These are phyloP conservation scores for Fusarium poae DNA, from an alignment of 2,329 filamentous ascomycete species.

Conservation along the genomic window DNA sequence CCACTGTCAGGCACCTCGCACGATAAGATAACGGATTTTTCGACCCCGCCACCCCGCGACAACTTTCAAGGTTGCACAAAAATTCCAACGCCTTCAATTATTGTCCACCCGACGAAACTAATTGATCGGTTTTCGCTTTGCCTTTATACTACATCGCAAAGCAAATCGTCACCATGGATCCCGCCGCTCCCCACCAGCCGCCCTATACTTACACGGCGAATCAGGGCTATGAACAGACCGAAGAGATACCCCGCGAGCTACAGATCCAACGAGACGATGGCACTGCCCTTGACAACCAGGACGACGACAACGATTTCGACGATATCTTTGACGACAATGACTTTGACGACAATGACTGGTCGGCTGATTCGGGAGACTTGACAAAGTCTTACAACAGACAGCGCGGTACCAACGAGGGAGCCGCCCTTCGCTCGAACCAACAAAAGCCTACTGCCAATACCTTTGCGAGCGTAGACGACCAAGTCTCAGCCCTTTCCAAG, in stretches of 20 bases:
- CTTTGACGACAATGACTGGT: constrained; percentile 73
- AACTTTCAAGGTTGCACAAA: constrained; percentile 44
- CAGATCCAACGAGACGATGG: constrained; percentile 49
- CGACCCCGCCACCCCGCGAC: constrained; percentile 38
- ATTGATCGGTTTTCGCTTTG: constrained; percentile 1
- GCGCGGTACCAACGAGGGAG: constrained; percentile 69
- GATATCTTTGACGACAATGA: constrained; percentile 63
- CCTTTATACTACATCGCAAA: neutral
- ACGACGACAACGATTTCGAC: constrained; percentile 45
- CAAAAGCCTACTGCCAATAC: constrained; percentile 87
- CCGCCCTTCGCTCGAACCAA: constrained; percentile 76
- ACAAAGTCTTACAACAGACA: constrained; percentile 93
- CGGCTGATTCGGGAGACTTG: constrained; percentile 73
- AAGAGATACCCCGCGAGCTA: constrained; percentile 52
- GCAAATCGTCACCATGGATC: constrained; percentile 34
- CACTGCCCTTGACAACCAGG: constrained; percentile 39
- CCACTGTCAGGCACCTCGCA: constrained; percentile 16
- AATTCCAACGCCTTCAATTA: constrained; percentile 37
- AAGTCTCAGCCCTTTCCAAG: constrained; percentile 84
- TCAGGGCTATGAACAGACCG: constrained; percentile 59
- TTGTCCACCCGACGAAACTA: constrained; percentile 9
- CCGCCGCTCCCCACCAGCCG: constrained; percentile 60
- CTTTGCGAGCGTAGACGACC: constrained; percentile 83
- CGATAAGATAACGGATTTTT: constrained; percentile 45
- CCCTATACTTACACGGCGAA: constrained; percentile 60